Conservation (phyloP, 1,284 basidiomycete species). For the Rhodotorula sp. region DNA sequence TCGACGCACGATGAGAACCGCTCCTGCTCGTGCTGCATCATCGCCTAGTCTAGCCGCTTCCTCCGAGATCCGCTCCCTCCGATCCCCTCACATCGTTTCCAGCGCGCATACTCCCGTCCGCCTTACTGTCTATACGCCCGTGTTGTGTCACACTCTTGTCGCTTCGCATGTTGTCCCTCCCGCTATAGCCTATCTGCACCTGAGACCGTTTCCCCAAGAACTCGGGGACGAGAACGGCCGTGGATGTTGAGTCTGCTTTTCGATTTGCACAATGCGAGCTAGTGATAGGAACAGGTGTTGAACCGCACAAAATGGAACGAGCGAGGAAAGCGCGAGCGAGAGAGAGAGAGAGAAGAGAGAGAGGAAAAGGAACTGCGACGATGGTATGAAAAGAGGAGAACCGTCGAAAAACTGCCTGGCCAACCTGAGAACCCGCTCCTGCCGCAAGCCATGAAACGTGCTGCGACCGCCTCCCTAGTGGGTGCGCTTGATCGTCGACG, state of each 20-base stretch:
- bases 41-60: background rate
- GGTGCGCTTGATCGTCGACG: constrained; percentile 36
- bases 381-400: background rate
- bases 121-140: background rate
- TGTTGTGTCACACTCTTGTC: background rate
- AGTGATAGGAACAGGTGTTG: constrained; percentile 5
- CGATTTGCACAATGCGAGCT: background rate
- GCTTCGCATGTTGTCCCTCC: background rate
- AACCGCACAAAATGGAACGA: constrained; percentile 2
- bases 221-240: background rate
- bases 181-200: background rate
- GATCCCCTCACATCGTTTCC: background rate
- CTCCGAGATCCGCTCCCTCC: background rate
- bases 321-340: background rate
- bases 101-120: background rate
- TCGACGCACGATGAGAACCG: too few relatives aligned
- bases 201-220: background rate
- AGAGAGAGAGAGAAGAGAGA: background rate
- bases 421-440: too few relatives aligned
- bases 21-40: background rate
- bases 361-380: background rate
- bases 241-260: background rate
- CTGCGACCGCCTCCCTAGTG: constrained; percentile 3
- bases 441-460: too few relatives aligned
- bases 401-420: background rate